phyloP scores from a whole-genome alignment of 129 eudicot species.

The Chrysanthemum makinoi region DNA sequence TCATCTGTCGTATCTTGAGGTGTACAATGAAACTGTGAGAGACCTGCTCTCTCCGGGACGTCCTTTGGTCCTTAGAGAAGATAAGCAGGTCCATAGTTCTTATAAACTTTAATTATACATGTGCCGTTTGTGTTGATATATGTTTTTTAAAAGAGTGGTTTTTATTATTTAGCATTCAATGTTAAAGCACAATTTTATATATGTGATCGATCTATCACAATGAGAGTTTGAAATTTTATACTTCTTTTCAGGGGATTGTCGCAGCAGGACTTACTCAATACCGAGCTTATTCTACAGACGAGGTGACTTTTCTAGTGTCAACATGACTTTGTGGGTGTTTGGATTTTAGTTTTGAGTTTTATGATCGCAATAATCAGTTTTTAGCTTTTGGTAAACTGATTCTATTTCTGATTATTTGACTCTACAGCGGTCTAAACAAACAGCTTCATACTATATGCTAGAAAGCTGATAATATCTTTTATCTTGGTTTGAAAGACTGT shows the following conservation, averaged over 20 bases:
- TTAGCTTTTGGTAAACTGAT: too few species aligned
- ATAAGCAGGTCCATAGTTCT: constrained; percentile 56
- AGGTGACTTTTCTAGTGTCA: constrained; percentile 35
- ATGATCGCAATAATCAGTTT: not conserved
- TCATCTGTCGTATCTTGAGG: constrained; percentile 86
- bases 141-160: not conserved
- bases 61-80: constrained; percentile 83
- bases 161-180: not conserved
- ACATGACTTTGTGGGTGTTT: not conserved
- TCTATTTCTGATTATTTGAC: too few species aligned
- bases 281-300: constrained; percentile 80
- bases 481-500: too few species aligned
- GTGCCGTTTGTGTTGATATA: not conserved
- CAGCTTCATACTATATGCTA: too few species aligned
- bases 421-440: too few species aligned
- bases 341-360: not conserved
- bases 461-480: too few species aligned
- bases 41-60: constrained; percentile 93
- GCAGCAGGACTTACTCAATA: constrained; percentile 90
- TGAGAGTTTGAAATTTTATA: not conserved
- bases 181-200: too few species aligned
- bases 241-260: constrained; percentile 59
- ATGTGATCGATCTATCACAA: too few species aligned
- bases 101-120: not conserved
- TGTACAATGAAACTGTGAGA: constrained; percentile 87